A percentile compares a stretch with the other conserved stretches of the same genome.
Evolutionary conservation across 1,284 basidiomycete species (phyloP).

Genomic region (Tilletia setariae): DNA sequence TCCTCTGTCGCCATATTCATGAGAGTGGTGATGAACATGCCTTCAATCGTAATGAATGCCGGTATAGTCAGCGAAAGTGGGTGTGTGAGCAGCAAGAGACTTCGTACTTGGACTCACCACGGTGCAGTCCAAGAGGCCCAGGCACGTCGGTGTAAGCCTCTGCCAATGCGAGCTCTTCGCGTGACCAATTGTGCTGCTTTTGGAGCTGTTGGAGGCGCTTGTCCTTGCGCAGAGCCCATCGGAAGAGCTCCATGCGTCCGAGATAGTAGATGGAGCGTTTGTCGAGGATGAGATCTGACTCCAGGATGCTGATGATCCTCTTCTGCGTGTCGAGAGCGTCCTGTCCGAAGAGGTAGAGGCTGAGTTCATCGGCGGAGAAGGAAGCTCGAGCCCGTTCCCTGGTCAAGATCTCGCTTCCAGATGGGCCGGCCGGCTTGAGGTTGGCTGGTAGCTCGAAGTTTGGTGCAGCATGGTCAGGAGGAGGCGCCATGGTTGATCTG

Average conservation of each 20-base stretch:
- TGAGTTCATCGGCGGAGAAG: conserved; percentile 42
- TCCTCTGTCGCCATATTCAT: conserved; percentile 45
- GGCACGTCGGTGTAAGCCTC: conserved; percentile 45
- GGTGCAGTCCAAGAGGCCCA: conserved; percentile 30
- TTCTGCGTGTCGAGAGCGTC: conserved; percentile 55
- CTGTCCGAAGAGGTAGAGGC: conserved; percentile 44
- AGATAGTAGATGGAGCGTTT: conserved; percentile 63
- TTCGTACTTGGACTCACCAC: conserved; percentile 34
- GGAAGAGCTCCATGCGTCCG: conserved; percentile 52
- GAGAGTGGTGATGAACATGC: conserved; percentile 50
- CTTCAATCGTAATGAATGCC: no score
- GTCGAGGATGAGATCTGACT: conserved; percentile 65
- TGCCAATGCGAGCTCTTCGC: conserved; percentile 28
- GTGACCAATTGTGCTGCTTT: conserved; percentile 55
- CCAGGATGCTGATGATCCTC: conserved; percentile 60
- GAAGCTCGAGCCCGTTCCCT: conserved; percentile 45
- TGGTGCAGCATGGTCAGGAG: background rate
- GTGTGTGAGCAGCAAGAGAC: background rate
- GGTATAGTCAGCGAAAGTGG: conserved; percentile 11
- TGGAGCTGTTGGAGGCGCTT: conserved; percentile 54
- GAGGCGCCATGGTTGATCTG: background rate
- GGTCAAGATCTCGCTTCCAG: conserved; percentile 39
- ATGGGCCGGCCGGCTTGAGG: conserved; percentile 44
- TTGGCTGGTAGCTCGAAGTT: conserved; percentile 32
- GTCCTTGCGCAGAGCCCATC: conserved; percentile 51